Evolutionary conservation across 345 rosid genomes (phyloP).

Genomic region (Eucalyptus microcorys): DNA sequence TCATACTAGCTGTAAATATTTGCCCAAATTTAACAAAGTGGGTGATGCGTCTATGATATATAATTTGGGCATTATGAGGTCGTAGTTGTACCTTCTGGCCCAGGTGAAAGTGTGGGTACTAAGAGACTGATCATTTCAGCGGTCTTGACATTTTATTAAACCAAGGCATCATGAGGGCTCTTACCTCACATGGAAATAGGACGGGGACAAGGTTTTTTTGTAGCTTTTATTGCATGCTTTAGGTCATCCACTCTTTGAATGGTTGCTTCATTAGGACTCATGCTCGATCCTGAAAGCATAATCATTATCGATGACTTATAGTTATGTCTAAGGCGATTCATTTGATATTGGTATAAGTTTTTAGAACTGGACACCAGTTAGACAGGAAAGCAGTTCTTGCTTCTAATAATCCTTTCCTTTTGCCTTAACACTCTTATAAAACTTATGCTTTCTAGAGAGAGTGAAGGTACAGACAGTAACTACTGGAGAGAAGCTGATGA

Average conservation of each 20-base stretch:
- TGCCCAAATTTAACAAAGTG: not conserved
- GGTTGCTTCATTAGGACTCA: not conserved
- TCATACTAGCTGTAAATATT: not conserved
- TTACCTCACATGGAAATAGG: not conserved
- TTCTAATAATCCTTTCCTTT: not conserved
- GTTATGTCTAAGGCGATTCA: not conserved
- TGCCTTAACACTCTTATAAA: not conserved
- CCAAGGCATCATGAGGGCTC: not conserved
- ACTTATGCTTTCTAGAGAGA: conserved; percentile 36
- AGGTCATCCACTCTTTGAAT: not conserved
- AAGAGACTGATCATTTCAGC: not conserved
- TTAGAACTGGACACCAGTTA: not conserved
- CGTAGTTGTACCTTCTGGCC: not conserved
- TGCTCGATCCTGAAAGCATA: not conserved
- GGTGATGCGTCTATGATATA: not conserved
- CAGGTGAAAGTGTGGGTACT: not conserved
- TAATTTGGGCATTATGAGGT: not conserved
- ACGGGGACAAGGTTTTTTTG: not conserved
- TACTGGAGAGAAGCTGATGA: conserved; percentile 64
- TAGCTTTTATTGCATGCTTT: not conserved
- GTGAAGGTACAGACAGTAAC: conserved; percentile 72
- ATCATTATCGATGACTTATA: not conserved
- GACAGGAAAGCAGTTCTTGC: not conserved
- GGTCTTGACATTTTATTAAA: not conserved
- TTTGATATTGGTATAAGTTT: not conserved